These are phyloP conservation scores for Thalassiosira livingstoniorum DNA, from an alignment of 352 stramenopile species.

Conservation along the genomic window DNA sequence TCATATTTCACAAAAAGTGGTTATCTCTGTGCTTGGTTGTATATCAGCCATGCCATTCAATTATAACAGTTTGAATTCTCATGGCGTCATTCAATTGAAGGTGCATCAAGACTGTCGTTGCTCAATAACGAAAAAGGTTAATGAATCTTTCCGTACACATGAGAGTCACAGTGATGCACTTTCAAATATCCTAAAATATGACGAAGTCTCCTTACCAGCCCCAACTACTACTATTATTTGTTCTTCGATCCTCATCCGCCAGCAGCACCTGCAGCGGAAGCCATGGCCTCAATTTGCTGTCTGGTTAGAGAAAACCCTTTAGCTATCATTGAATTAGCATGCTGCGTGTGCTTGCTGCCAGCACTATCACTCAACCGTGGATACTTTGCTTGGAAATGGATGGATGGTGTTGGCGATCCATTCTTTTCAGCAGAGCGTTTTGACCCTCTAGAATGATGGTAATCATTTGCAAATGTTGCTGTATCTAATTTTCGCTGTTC, in stretches of 20 bases:
- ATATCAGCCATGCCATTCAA: too few relatives aligned
- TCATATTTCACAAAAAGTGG: too few relatives aligned
- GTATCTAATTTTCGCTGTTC: background rate
- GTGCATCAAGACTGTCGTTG: too few relatives aligned
- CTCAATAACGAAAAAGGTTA: too few relatives aligned
- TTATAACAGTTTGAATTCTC: too few relatives aligned
- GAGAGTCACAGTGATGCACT: too few relatives aligned
- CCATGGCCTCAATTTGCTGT: slow-evolving; percentile 62
- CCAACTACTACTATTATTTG: too few relatives aligned
- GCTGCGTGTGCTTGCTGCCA: background rate
- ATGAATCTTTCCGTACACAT: too few relatives aligned
- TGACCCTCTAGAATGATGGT: background rate
- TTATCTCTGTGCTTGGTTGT: too few relatives aligned
- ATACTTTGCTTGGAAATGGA: slow-evolving; percentile 11
- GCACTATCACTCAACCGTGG: background rate
- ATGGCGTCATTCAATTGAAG: too few relatives aligned
- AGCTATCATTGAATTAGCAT: background rate
- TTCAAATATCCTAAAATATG: too few relatives aligned
- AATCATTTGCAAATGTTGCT: background rate
- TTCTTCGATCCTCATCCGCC: slow-evolving; percentile 59
- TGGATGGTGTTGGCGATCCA: background rate
- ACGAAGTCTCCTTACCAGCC: too few relatives aligned
- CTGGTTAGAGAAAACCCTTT: slow-evolving; percentile 43
- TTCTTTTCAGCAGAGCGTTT: background rate
- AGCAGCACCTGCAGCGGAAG: slow-evolving; percentile 43